These are phyloP conservation scores for Pugionium cornutum DNA, from an alignment of 345 rosid species.

Conservation along the genomic window DNA sequence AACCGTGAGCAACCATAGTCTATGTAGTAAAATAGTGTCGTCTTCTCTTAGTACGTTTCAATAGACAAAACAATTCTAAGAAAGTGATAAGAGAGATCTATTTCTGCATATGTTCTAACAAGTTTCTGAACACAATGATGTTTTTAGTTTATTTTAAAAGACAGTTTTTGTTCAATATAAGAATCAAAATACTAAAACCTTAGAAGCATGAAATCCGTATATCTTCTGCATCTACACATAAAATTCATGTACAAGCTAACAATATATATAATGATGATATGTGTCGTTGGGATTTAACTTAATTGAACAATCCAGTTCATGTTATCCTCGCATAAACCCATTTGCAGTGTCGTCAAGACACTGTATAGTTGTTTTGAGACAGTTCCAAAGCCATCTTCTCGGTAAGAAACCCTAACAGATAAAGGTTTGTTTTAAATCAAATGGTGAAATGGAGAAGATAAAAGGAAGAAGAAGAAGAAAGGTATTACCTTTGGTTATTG, in stretches of 20 bases:
- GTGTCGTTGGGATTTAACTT: constrained; percentile 24
- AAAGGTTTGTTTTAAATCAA: not conserved
- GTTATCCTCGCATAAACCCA: constrained; percentile 74
- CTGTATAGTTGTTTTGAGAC: constrained; percentile 61
- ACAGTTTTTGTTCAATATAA: too few relatives aligned
- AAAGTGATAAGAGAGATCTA: not conserved
- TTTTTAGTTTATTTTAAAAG: not conserved
- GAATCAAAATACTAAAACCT: not conserved
- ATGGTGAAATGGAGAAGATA: not conserved
- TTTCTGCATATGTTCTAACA: not conserved
- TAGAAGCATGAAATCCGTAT: constrained; percentile 10
- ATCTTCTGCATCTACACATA: constrained; percentile 8
- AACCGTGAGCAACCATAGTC: too few relatives aligned
- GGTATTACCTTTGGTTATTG: constrained; percentile 56
- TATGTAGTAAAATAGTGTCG: too few relatives aligned
- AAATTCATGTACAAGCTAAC: not conserved
- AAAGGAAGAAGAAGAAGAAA: not conserved
- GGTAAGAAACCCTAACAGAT: constrained; percentile 57
- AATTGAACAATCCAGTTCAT: constrained; percentile 77
- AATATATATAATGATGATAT: not conserved
- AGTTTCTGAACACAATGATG: not conserved
- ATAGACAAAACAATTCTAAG: constrained; percentile 1
- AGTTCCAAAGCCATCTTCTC: constrained; percentile 55
- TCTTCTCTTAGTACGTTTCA: not conserved
- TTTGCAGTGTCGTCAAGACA: constrained; percentile 69